phyloP scores from a whole-genome alignment of 2,329 filamentous ascomycete species.

The Penicillium palitans region DNA sequence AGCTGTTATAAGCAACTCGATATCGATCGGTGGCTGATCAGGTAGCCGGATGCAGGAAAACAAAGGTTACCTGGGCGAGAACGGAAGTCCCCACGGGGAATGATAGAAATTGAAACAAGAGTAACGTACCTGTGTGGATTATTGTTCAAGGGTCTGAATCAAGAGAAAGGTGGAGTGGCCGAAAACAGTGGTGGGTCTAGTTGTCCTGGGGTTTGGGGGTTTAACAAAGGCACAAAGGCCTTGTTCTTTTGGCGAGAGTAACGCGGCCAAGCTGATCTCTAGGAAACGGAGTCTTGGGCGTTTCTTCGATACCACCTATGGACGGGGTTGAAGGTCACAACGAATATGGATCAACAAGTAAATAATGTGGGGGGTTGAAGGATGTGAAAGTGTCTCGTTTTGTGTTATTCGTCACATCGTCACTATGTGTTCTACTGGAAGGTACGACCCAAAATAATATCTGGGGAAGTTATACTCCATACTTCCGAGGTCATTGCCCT shows the following conservation, averaged over 20 bases:
- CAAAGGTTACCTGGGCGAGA: constrained; percentile 10
- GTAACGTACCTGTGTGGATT: constrained; percentile 14
- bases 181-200: constrained; percentile 21
- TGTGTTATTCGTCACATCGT: neutral
- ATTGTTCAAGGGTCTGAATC: constrained; percentile 5
- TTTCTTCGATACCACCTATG: neutral
- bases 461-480: neutral
- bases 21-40: constrained; percentile 12
- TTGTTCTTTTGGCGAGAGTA: constrained; percentile 9
- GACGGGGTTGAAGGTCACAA: neutral
- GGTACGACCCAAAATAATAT: neutral
- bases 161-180: constrained; percentile 12
- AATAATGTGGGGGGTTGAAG: neutral
- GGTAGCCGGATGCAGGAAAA: constrained; percentile 21
- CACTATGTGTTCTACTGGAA: constrained; percentile 6
- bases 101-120: neutral
- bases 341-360: neutral
- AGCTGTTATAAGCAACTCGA: constrained; percentile 34
- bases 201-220: constrained; percentile 17
- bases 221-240: constrained; percentile 18
- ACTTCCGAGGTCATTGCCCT: neutral
- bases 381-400: neutral
- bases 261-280: constrained; percentile 4
- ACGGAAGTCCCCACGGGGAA: constrained; percentile 11
- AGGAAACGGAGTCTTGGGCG: neutral